Evolutionary conservation across 805 yeast genomes (phyloP), one percentile per base, ranked within the genome.

Genomic region (Lipomyces chichibuensis): DNA sequence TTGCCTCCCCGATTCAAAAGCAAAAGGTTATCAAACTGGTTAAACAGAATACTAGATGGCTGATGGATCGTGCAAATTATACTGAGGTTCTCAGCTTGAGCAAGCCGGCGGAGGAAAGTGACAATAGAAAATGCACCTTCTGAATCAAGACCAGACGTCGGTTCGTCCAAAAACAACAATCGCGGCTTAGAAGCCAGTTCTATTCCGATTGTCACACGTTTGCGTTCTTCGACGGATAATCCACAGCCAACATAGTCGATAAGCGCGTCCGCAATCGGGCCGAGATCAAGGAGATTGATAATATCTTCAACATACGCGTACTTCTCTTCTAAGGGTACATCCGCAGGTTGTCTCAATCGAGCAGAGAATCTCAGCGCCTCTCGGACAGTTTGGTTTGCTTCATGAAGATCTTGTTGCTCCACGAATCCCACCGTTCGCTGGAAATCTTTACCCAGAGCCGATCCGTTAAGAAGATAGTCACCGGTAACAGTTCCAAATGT

Each of bases 61-160:
- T 91, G 97, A 76, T 91, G 97, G 61, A 91, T 89, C 0, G 96
- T 90, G 62, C 88, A 75, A 27, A 91, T 84, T 6, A 92, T 85
- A 56, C 89, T 88, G 76, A 86, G 88, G 49, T 89, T 89, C 17
- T 60, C 23, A 71, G 83, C 83, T 71, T 83, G 78, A 7, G 88
- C 87, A 68, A 86, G 76, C 72, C 84, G 85, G 76, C 86, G 83
- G 85, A 86, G 82, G 76, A 86, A 80, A 74, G 84, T 83, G 75
- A 87, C 84, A 71, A 86, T 84, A 46, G 88, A 83, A 88, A 88
- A 86, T n/a, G 89, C 88, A 52, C 89, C 84, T 76, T 86, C 88
- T 27, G 88, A 86, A 74, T 86, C 89, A 74, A 86, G 78, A 77
- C 89, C 89, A 59, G 89, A 86, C 37, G 89, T 86, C 25, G 89